Evolutionary conservation across 208 protist species (phyloP), one percentile per base, ranked within the genome.

Genomic region (Endotrypanum monterogeii): DNA sequence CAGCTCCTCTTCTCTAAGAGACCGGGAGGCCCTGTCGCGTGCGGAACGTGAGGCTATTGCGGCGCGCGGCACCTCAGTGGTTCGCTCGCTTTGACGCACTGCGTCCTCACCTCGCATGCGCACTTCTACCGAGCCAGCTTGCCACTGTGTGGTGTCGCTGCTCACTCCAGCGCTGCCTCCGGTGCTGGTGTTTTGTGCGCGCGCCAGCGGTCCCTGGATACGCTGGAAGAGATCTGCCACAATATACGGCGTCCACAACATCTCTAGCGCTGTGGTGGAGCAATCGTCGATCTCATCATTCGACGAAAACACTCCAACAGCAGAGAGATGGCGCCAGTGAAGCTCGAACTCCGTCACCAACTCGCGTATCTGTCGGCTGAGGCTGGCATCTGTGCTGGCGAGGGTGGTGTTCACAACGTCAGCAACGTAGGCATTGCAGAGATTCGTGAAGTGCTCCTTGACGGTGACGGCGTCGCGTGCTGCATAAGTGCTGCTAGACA

Each of bases 211-310:
- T 11, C 67, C 74, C 58, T 93, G 92, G 23, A 94, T 54, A 52
- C 88, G 88, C 74, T 97, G 90, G 74, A 94, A 95, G 32, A 97
- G 74, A 69, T 97, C 93, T 3, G 83, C 89, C 48, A 97, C 82
- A 35, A 97, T 63, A 61, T 91, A 97, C 54, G 93, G 93, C 23
- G 79, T 86, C 90, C 90, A 95, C 50, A 97, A 72, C 74, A 97
- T 84, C 79, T 95, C 90, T 73, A 97, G 60, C 16, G 90, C 80
- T 30, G 82, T 89, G 39, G 93, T 97, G 67, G 87, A 89, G 79
- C 89, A 88, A 70, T 97, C 93, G 51, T 97, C 93, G 23, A 95
- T 65, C 37, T 87, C 79, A 46, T 97, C 93, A 73, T 97, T 97
- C 32, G 74, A 46, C 12, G 93, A 97, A 68, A 97, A 86, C 57